Evolutionary conservation across 805 yeast genomes (phyloP).

Genomic region (Candida chauliodis): DNA sequence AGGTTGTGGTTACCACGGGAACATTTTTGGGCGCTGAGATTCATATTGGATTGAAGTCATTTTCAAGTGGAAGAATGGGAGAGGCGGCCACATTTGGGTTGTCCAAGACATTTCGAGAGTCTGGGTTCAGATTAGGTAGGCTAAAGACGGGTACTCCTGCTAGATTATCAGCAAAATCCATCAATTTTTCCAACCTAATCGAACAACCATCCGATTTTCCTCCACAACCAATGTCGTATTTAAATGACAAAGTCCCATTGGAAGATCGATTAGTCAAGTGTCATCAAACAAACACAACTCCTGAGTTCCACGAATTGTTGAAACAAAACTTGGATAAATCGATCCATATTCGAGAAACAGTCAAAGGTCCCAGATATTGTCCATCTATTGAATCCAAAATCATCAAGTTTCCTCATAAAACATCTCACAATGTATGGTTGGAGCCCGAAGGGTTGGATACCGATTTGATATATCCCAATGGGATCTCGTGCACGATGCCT

Average conservation of each 20-base stretch:
- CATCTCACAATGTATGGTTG: slow-evolving; percentile 82
- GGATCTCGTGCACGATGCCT: slow-evolving; percentile 95
- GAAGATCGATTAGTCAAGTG: slow-evolving; percentile 60
- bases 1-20: slow-evolving; percentile 90
- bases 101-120: slow-evolving; percentile 67
- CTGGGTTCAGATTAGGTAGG: slow-evolving; percentile 83
- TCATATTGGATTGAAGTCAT: slow-evolving; percentile 76
- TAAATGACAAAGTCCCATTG: slow-evolving; percentile 67
- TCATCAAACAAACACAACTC: slow-evolving; percentile 75
- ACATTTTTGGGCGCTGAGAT: slow-evolving; percentile 93
- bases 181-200: slow-evolving; percentile 61
- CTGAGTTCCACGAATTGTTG: slow-evolving; percentile 66
- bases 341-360: slow-evolving; percentile 88
- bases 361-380: slow-evolving; percentile 95
- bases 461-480: slow-evolving; percentile 91
- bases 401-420: slow-evolving; percentile 72
- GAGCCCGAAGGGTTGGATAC: slow-evolving; percentile 95
- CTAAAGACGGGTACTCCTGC: slow-evolving; percentile 98
- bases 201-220: slow-evolving; percentile 78
- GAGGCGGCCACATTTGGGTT: slow-evolving; percentile 90
- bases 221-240: slow-evolving; percentile 85
- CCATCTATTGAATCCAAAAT: slow-evolving; percentile 94
- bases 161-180: slow-evolving; percentile 67
- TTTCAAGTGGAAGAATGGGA: slow-evolving; percentile 92
- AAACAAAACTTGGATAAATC: slow-evolving; percentile 72